These are phyloP conservation scores for Penicillium verrucosum DNA, from an alignment of 2,329 filamentous ascomycete species.

Conservation along the genomic window DNA sequence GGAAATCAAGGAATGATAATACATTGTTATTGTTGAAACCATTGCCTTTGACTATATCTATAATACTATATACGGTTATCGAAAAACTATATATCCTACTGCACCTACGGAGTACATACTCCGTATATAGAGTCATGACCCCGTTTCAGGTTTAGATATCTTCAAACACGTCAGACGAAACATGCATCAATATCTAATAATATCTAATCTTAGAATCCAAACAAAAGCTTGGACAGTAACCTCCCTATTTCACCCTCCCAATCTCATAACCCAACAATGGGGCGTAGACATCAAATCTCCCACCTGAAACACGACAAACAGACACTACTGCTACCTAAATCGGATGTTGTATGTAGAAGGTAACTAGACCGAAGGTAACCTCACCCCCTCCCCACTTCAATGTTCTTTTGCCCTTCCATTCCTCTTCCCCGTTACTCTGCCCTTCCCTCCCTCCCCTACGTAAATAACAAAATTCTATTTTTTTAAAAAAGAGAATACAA, in stretches of 20 bases:
- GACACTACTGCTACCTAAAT: not conserved
- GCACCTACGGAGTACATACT: too few relatives aligned
- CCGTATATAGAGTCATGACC: not conserved
- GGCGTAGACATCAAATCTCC: not conserved
- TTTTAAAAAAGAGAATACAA: not conserved
- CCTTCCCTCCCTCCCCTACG: not conserved
- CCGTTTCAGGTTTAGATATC: slow-evolving; percentile 6
- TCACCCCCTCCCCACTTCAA: not conserved
- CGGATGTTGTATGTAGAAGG: not conserved
- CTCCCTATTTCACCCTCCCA: not conserved
- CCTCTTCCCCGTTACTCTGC: not conserved
- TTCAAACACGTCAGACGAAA: slow-evolving; percentile 3
- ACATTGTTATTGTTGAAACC: not conserved
- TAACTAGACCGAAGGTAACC: not conserved
- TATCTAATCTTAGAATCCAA: slow-evolving; percentile 1
- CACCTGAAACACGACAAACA: slow-evolving; percentile 1
- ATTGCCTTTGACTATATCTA: not conserved
- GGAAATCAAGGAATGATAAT: not conserved
- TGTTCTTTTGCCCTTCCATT: not conserved
- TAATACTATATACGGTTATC: not conserved
- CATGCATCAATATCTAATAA: not conserved
- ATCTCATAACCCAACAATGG: not conserved
- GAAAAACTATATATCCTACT: not conserved
- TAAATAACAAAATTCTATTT: not conserved
- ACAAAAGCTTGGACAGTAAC: not conserved